A percentile compares a stretch with the other conserved stretches of the same genome.
phyloP scores from a whole-genome alignment of 1,139 yeast genomes.

The Hyphopichia burtonii region DNA sequence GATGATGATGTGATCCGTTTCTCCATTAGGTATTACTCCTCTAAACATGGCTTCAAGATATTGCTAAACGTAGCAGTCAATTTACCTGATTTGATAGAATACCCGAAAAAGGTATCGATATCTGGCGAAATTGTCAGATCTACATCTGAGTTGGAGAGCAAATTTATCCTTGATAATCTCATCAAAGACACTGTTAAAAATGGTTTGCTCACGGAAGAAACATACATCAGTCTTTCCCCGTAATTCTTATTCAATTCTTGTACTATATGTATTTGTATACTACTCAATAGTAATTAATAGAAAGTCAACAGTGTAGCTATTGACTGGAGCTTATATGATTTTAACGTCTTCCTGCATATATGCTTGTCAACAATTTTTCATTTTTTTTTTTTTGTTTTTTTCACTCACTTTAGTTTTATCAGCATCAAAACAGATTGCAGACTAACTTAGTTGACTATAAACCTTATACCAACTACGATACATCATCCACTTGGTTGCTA shows the following conservation, averaged over 20 bases:
- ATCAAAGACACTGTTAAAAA: not conserved
- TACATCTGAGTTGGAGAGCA: not conserved
- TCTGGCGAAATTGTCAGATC: not conserved
- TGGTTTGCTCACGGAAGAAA: not conserved
- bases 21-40: constrained; percentile 9
- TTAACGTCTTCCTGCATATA: not conserved
- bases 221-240: no score
- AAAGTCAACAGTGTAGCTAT: no score
- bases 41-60: not conserved
- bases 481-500: not conserved
- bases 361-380: not conserved
- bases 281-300: no score
- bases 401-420: not conserved
- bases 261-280: not conserved
- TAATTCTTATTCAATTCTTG: not conserved
- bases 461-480: not conserved
- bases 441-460: not conserved
- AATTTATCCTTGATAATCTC: constrained; percentile 1
- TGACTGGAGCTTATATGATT: no score
- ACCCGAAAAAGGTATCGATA: not conserved
- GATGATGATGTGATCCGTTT: constrained; percentile 8
- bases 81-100: constrained; percentile 1
- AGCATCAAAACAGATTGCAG: not conserved
- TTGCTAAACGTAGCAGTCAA: not conserved
- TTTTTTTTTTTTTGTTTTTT: not conserved